Evolutionary conservation across 345 rosid species (phyloP).

Genomic region (Rhodamnia rubescens): DNA sequence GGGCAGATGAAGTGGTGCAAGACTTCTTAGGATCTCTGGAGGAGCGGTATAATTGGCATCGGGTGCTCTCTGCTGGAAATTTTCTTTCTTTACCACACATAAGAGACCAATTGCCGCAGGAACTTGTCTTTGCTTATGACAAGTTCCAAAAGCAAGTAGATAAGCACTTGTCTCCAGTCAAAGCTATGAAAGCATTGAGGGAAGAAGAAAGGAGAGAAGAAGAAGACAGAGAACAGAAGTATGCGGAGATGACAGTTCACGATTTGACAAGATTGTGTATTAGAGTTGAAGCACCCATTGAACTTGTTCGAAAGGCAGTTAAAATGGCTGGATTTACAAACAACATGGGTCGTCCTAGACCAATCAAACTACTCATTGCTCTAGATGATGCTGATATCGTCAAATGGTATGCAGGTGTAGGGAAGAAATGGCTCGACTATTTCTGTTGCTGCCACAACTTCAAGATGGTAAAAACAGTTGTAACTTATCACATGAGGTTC

Average conservation of each 20-base stretch:
- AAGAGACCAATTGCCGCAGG: constrained; percentile 65
- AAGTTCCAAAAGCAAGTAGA: constrained; percentile 72
- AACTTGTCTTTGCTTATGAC: constrained; percentile 70
- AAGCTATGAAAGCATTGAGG: constrained; percentile 49
- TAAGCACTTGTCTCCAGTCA: constrained; percentile 51
- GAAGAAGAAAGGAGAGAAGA: constrained; percentile 49
- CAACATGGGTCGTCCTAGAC: constrained; percentile 85
- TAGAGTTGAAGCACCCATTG: constrained; percentile 76
- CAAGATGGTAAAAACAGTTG: constrained; percentile 68
- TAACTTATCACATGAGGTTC: constrained; percentile 78
- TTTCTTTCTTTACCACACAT: constrained; percentile 71
- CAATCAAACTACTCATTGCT: constrained; percentile 48
- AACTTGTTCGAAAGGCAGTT: constrained; percentile 73
- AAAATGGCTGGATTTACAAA: constrained; percentile 82
- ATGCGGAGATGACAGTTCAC: constrained; percentile 55
- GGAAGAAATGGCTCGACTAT: constrained; percentile 84
- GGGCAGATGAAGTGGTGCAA: constrained; percentile 73
- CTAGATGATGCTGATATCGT: constrained; percentile 82
- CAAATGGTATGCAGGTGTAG: constrained; percentile 93
- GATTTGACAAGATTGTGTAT: constrained; percentile 69
- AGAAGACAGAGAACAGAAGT: constrained; percentile 57
- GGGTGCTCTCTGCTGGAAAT: constrained; percentile 65
- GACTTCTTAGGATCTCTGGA: constrained; percentile 72
- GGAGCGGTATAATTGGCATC: constrained; percentile 73
- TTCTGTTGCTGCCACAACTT: constrained; percentile 92